Conservation (phyloP, 108 stramenopile genomes). For the Fragilaria radians region DNA sequence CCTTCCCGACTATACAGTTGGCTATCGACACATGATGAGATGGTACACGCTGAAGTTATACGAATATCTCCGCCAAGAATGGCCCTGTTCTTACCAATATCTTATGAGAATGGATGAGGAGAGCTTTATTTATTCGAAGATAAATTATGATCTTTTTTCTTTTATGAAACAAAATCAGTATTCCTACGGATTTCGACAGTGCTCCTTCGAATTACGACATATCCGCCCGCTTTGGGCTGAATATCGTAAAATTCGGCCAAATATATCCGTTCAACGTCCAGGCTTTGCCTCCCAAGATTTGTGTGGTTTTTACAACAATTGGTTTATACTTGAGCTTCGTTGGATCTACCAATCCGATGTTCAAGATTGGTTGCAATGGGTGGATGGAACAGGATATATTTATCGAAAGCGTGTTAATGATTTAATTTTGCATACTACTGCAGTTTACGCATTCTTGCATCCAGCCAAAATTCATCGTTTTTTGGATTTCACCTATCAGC, state of each 20-base stretch:
- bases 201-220: too few relatives aligned
- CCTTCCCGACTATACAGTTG: background rate
- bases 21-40: background rate
- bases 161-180: too few relatives aligned
- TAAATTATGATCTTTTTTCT: too few relatives aligned
- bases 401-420: slow-evolving; percentile 50
- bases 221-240: too few relatives aligned
- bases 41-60: background rate
- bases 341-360: slow-evolving; percentile 42
- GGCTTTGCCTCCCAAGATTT: too few relatives aligned
- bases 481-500: slow-evolving; percentile 44
- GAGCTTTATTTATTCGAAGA: too few relatives aligned
- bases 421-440: slow-evolving; percentile 37
- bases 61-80: too few relatives aligned
- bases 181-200: too few relatives aligned
- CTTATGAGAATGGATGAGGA: too few relatives aligned
- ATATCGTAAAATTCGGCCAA: too few relatives aligned
- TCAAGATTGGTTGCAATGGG: slow-evolving; percentile 36
- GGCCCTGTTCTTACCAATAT: too few relatives aligned
- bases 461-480: slow-evolving; percentile 39
- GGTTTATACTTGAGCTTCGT: slow-evolving; percentile 53
- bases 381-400: slow-evolving; percentile 61
- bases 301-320: slow-evolving; percentile 80
- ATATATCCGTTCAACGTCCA: too few relatives aligned
- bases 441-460: slow-evolving; percentile 25